These are phyloP conservation scores for Fusarium brevicatenulatum DNA, from an alignment of 2,329 filamentous ascomycete species.

Conservation along the genomic window DNA sequence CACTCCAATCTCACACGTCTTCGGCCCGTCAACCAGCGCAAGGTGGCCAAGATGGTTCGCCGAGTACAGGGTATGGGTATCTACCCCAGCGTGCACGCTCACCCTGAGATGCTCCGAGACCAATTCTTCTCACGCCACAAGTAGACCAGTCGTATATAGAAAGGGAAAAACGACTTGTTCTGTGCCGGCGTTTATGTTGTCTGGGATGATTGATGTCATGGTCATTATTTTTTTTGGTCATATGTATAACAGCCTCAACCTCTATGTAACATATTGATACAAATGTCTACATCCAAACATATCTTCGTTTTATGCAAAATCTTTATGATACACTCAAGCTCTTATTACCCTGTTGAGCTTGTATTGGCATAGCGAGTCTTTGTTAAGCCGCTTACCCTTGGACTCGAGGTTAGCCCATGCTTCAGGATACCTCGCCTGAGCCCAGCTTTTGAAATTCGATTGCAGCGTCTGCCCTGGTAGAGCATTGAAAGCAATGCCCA, in stretches of 20 bases:
- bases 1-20: conserved; percentile 80
- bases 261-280: conserved; percentile 51
- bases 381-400: conserved; percentile 58
- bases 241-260: conserved; percentile 51
- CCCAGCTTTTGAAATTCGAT: conserved; percentile 78
- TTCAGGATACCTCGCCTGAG: conserved; percentile 71
- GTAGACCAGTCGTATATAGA: conserved; percentile 13
- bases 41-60: conserved; percentile 91
- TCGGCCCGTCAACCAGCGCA: conserved; percentile 88
- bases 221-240: conserved; percentile 41
- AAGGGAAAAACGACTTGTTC: conserved; percentile 5
- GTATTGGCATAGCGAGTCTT: conserved; percentile 59
- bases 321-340: conserved; percentile 54
- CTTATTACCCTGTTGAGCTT: conserved; percentile 60
- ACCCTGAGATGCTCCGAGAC: conserved; percentile 79
- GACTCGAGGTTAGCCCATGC: conserved; percentile 74
- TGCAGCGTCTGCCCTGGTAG: conserved; percentile 74
- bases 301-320: conserved; percentile 25
- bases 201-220: conserved; percentile 40
- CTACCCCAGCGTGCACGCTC: conserved; percentile 89
- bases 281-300: conserved; percentile 42
- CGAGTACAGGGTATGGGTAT: conserved; percentile 89
- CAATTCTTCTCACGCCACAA: conserved; percentile 46
- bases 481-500: conserved; percentile 81
- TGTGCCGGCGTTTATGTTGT: conserved; percentile 22